Evolutionary conservation across 208 protist species (phyloP), one percentile per base, ranked within the genome.

Genomic region (Wallacemonas collosoma): DNA sequence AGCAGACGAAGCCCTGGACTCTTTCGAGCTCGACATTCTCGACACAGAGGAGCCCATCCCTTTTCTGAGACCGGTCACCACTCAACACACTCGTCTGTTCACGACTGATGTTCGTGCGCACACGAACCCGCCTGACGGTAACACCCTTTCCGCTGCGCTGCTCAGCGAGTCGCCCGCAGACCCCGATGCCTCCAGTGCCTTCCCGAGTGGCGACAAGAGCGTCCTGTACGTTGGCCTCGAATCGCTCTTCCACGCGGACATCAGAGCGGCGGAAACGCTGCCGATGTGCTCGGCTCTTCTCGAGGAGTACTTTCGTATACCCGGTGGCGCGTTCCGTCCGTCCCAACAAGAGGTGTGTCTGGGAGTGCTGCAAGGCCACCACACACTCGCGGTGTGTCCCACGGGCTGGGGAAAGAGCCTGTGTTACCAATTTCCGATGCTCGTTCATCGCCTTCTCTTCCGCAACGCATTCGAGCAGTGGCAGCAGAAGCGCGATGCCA

Each of bases 371-470:
- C 73, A 79, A 14, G 80, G 87, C 2, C 50, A 62, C n/a, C 83
- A 76, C 68, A 93, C 93, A n/a, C 90, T 99, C 35, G 87, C 93
- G 1, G 77, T 99, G 35, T 91, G 95, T 57, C 95, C 98, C 5
- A 99, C 98, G 1, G 97, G 98, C n/a, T 97, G 88, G 79, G 98
- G 98, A 2, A 99, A 99, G 75, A 98, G 93, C 2, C 85, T 99
- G 40, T 97, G 90, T 75, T 99, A 97, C 76, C 95, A 98, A 79
- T 91, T 98, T 62, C 93, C 98, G 1, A 97, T 98, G 69, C 85
- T 97, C 9, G 83, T 96, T 0, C 83, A 94, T 60, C 80, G 90
- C 0, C 76, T 93, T 1, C 79, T 97, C 5, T 88, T 89, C 48
- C 48, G 85, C n/a, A 80, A 76, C 40, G 75, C 79, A 4, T 75